Conservation (phyloP, 108 stramenopile species). For the Cyclotella sp. region DNA sequence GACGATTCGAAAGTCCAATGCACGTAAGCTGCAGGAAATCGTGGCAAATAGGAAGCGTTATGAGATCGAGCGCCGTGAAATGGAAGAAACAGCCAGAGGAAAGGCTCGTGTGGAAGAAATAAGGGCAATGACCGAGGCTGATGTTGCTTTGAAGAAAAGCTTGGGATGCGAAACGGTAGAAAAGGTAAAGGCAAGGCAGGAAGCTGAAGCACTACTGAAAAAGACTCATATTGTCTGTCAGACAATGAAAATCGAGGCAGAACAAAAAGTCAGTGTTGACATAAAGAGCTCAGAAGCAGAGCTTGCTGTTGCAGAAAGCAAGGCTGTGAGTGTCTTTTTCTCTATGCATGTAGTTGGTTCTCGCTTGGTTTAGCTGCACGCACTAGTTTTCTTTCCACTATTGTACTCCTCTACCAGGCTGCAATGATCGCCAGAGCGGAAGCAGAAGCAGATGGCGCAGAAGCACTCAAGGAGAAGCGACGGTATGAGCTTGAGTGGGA, state of each 20-base stretch:
- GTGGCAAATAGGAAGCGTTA: conserved; percentile 55
- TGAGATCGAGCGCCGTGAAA: conserved; percentile 60
- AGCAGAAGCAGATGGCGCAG: conserved; percentile 56
- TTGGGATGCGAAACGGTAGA: conserved; percentile 55
- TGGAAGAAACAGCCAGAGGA: conserved; percentile 56
- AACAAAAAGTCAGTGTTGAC: conserved; percentile 38
- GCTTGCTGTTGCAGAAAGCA: conserved; percentile 48
- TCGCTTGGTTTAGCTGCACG: neutral
- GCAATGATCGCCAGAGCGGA: conserved; percentile 61
- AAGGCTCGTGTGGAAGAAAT: conserved; percentile 58
- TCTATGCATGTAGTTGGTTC: neutral
- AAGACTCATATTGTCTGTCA: conserved; percentile 58
- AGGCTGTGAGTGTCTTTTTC: conserved; percentile 28
- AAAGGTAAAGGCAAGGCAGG: conserved; percentile 60
- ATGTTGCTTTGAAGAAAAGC: conserved; percentile 51
- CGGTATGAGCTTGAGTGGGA: conserved; percentile 64
- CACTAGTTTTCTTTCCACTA: neutral
- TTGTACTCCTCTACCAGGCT: conserved; percentile 13
- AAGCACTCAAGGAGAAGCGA: conserved; percentile 58
- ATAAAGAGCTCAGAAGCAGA: conserved; percentile 55
- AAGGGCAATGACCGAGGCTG: conserved; percentile 53
- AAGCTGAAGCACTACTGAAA: conserved; percentile 56
- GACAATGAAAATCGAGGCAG: conserved; percentile 49
- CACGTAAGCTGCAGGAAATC: conserved; percentile 58
- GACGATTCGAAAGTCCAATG: conserved; percentile 50